Evolutionary conservation across 176 grass and related monocot genomes (phyloP).

Genomic region (Bothriochloa decipiens): DNA sequence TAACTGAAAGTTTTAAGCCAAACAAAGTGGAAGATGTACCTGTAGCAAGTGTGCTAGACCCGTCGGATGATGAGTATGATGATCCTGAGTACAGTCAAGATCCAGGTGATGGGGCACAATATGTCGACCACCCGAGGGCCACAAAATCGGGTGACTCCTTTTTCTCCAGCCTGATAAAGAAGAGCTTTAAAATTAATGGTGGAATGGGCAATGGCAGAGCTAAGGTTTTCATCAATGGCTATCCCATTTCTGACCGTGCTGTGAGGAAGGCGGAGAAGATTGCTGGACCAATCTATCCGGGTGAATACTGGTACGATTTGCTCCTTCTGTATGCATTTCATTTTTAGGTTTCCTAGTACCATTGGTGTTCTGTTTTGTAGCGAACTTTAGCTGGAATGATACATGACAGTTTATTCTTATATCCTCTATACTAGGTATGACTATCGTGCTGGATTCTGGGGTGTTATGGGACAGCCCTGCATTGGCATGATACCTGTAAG

Average conservation of each 20-base stretch:
- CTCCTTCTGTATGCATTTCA: neutral
- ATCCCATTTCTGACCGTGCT: slow-evolving; percentile 68
- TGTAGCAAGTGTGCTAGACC: slow-evolving; percentile 75
- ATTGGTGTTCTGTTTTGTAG: neutral
- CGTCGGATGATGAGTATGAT: slow-evolving; percentile 72
- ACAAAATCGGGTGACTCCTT: slow-evolving; percentile 76
- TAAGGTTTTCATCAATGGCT: slow-evolving; percentile 84
- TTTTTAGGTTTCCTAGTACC: neutral
- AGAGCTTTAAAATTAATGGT: slow-evolving; percentile 70
- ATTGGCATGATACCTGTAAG: slow-evolving; percentile 98
- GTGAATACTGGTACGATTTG: slow-evolving; percentile 80
- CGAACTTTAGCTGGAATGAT: neutral
- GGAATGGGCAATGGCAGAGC: slow-evolving; percentile 51
- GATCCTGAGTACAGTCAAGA: slow-evolving; percentile 63
- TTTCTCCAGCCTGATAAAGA: slow-evolving; percentile 90
- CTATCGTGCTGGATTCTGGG: slow-evolving; percentile 94
- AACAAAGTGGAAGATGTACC: slow-evolving; percentile 78
- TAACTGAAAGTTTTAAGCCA: slow-evolving; percentile 79
- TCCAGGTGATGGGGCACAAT: slow-evolving; percentile 41
- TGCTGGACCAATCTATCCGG: slow-evolving; percentile 80
- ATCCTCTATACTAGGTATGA: slow-evolving; percentile 69
- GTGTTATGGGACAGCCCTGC: slow-evolving; percentile 81
- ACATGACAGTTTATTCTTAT: slow-evolving; percentile 21
- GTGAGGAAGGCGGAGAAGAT: slow-evolving; percentile 92
- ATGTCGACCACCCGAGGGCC: slow-evolving; percentile 44